Percentiles rank a stretch among this genome's conserved stretches.
phyloP scores from a whole-genome alignment of 1,284 basidiomycete species.

The Thelephora terrestris region DNA sequence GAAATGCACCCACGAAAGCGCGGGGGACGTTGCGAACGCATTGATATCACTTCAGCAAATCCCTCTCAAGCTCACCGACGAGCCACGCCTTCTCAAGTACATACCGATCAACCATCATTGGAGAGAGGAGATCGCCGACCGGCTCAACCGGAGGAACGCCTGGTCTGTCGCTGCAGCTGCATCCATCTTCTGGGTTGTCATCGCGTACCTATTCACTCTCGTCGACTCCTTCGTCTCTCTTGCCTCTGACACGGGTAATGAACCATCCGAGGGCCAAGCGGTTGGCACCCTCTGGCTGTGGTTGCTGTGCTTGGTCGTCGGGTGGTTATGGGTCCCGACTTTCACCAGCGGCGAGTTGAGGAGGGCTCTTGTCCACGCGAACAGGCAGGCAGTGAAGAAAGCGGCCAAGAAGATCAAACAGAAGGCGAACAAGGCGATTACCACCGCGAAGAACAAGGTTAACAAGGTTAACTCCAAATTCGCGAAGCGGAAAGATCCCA shows the following conservation, averaged over 20 bases:
- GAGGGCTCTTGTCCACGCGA: background rate
- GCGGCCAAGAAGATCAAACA: background rate
- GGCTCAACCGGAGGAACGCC: conserved; percentile 19
- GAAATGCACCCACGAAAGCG: background rate
- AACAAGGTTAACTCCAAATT: background rate
- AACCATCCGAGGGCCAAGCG: background rate
- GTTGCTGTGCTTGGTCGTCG: background rate
- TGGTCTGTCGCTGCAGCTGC: conserved; percentile 3
- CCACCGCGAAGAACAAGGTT: background rate
- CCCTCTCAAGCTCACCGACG: background rate
- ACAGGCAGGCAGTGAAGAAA: background rate
- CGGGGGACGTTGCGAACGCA: background rate
- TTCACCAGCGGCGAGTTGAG: background rate
- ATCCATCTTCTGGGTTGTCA: conserved; percentile 5
- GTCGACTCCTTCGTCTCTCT: conserved; percentile 2
- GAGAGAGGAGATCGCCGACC: conserved; percentile 21
- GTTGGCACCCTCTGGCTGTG: background rate
- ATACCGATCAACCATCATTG: conserved; percentile 10
- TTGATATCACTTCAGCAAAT: background rate
- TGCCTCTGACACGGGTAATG: background rate
- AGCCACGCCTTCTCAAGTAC: background rate
- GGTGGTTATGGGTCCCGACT: background rate
- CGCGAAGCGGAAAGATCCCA: background rate
- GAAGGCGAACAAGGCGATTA: background rate
- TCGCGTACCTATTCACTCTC: conserved; percentile 2